Conservation (phyloP, 2,329 filamentous ascomycete genomes). For the Trichophaea hybrida region DNA sequence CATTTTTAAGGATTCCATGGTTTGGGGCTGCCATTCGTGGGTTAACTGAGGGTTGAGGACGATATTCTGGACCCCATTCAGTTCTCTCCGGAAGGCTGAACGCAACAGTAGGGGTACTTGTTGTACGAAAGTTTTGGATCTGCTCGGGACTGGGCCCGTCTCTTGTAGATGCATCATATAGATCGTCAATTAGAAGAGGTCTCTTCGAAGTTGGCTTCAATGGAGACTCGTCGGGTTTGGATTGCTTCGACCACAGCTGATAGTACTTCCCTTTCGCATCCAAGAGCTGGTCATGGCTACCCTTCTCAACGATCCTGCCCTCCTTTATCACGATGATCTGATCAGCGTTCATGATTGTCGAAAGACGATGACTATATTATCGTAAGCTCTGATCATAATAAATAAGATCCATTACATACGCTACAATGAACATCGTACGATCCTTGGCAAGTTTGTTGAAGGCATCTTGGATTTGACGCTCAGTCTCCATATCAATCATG, state of each 20-base stretch:
- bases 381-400: neutral
- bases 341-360: slow-evolving; percentile 56
- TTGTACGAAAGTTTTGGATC: too few relatives aligned
- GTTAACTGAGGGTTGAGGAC: neutral
- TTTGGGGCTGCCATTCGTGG: neutral
- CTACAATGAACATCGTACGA: slow-evolving; percentile 41
- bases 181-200: slow-evolving; percentile 1
- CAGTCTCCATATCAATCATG: slow-evolving; percentile 36
- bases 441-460: slow-evolving; percentile 35
- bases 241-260: slow-evolving; percentile 40
- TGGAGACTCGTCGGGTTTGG: slow-evolving; percentile 4
- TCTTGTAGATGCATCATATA: neutral
- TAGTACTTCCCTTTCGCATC: slow-evolving; percentile 46
- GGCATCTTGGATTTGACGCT: slow-evolving; percentile 36
- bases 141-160: neutral
- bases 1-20: slow-evolving; percentile 1
- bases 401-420: slow-evolving; percentile 31
- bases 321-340: slow-evolving; percentile 50
- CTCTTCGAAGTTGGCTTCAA: neutral
- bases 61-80: neutral
- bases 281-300: slow-evolving; percentile 46
- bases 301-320: slow-evolving; percentile 49
- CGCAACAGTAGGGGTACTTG: neutral
- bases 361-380: slow-evolving; percentile 43
- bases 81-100: slow-evolving; percentile 1